Base-by-base conservation (phyloP, 495 filamentous ascomycete species). In the Annulohypoxylon stygium region DNA sequence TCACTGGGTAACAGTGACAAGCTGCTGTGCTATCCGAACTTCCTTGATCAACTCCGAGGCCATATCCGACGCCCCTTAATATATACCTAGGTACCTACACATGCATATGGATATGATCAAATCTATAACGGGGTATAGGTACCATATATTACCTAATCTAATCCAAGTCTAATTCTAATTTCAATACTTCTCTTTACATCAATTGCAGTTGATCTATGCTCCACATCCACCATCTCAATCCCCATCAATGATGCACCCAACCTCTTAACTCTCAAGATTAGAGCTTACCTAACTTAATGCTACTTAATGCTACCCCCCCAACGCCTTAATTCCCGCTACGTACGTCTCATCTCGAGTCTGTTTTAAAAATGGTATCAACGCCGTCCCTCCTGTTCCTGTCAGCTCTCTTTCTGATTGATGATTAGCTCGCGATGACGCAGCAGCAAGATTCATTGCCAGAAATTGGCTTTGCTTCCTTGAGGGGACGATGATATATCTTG, bases 281-380 rank as follows among this genome's bases (percentile, higher is more conserved):
- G 20, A 23, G 20, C 20, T 23, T 23, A 23, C 20, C 20, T 23
- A 23, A 23, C 34, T 36, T 39, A 39, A 39, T 39, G 7, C 2
- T 39, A n/a, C 39, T 43, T 43, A 43, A 2, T 26, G 37, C 53
- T 57, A 39, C 20, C 3, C 53, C 4, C 14, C 25, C 26, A 45
- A 25, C 5, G 82, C 65, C 90, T 88, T 16, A 23, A 94, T 88
- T 33, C 92, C 91, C 11, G 91, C 89, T 77, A 93, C 90, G 34
- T 92, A 91, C 7, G 94, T 97, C 82, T 98, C 95, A 78, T 97
- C 94, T n/a, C 95, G 85, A 2, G 95, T 92, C 80, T 97, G 95
- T 78, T 96, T 97, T 61, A 99, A 78, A 78, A 99, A 99, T 0
- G 95, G 93, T 55, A 98, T 94, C 48, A 99, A 81, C 4, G 93